Percentiles rank a stretch among this genome's conserved stretches.
Evolutionary conservation across 352 stramenopile species (phyloP).

Genomic region (Pythium insidiosum): DNA sequence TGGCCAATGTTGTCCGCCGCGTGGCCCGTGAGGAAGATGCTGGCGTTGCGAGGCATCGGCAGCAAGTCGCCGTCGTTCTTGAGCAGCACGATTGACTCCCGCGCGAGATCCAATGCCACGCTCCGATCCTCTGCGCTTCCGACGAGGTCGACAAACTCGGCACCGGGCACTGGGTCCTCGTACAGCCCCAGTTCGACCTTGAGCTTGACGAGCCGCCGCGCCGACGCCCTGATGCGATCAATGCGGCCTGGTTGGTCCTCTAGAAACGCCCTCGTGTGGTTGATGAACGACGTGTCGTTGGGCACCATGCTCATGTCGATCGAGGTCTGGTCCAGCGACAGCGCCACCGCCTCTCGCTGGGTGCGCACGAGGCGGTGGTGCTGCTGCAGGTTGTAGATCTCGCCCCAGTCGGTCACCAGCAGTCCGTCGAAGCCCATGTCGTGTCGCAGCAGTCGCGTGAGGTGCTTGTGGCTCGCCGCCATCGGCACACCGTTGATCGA

Average conservation of each 20-base stretch:
- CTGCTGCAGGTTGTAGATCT: slow-evolving; percentile 65
- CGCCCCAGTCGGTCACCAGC: slow-evolving; percentile 76
- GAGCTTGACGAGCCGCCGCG: slow-evolving; percentile 13
- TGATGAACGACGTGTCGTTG: slow-evolving; percentile 22
- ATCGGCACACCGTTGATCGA: slow-evolving; percentile 91
- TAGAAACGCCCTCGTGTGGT: slow-evolving; percentile 10
- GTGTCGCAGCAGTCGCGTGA: slow-evolving; percentile 32
- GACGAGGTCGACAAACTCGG: slow-evolving; percentile 4
- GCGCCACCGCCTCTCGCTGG: slow-evolving; percentile 23
- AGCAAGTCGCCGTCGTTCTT: slow-evolving; percentile 67
- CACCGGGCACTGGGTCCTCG: slow-evolving; percentile 13
- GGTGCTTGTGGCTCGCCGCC: slow-evolving; percentile 63
- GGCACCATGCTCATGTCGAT: slow-evolving; percentile 82
- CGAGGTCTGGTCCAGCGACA: slow-evolving; percentile 44
- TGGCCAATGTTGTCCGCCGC: slow-evolving; percentile 59
- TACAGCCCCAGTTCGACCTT: slow-evolving; percentile 17
- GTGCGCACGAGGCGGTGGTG: slow-evolving; percentile 45
- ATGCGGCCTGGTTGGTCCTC: slow-evolving; percentile 7
- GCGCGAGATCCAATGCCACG: slow-evolving; percentile 10
- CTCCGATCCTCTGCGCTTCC: slow-evolving; percentile 8
- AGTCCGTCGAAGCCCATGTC: slow-evolving; percentile 64
- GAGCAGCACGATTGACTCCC: slow-evolving; percentile 60
- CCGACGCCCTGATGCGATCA: slow-evolving; percentile 8
- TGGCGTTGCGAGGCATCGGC: slow-evolving; percentile 23
- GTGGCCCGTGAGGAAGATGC: slow-evolving; percentile 64